Percentiles rank a stretch among this genome's conserved stretches.
Conservation (phyloP, 2,329 filamentous ascomycete species). For the Aspergillus sp. region DNA sequence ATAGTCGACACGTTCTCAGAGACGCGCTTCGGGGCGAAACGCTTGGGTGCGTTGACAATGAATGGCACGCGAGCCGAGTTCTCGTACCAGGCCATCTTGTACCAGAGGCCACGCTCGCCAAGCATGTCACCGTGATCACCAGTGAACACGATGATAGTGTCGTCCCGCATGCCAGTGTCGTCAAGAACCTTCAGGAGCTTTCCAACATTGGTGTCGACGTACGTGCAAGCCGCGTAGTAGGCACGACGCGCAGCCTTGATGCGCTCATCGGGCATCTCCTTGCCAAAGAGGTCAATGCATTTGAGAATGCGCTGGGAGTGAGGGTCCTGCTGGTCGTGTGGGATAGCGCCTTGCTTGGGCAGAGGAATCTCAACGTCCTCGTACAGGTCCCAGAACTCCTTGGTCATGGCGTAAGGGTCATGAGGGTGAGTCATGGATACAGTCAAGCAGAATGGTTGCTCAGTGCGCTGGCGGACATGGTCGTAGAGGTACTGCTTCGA, state of each 20-base stretch:
- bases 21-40: conserved; percentile 73
- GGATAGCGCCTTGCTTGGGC: conserved; percentile 69
- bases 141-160: conserved; percentile 90
- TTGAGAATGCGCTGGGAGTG: conserved; percentile 85
- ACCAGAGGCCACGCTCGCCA: conserved; percentile 85
- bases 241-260: conserved; percentile 81
- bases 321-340: conserved; percentile 77
- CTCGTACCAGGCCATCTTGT: conserved; percentile 98
- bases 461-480: conserved; percentile 76
- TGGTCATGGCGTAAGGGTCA: conserved; percentile 90
- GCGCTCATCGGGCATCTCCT: conserved; percentile 80
- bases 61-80: conserved; percentile 86
- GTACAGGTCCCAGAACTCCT: conserved; percentile 91
- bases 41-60: conserved; percentile 75
- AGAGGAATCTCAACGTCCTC: conserved; percentile 84
- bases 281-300: conserved; percentile 82
- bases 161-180: conserved; percentile 74
- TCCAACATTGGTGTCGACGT: conserved; percentile 90
- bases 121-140: conserved; percentile 97
- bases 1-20: conserved; percentile 85
- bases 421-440: conserved; percentile 93
- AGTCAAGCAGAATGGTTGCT: conserved; percentile 82
- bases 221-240: conserved; percentile 91
- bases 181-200: conserved; percentile 75
- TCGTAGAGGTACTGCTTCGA: conserved; percentile 88